Evolutionary conservation across 148 eudicot genomes (phyloP).

Genomic region (Tetragonia tetragonoides): DNA sequence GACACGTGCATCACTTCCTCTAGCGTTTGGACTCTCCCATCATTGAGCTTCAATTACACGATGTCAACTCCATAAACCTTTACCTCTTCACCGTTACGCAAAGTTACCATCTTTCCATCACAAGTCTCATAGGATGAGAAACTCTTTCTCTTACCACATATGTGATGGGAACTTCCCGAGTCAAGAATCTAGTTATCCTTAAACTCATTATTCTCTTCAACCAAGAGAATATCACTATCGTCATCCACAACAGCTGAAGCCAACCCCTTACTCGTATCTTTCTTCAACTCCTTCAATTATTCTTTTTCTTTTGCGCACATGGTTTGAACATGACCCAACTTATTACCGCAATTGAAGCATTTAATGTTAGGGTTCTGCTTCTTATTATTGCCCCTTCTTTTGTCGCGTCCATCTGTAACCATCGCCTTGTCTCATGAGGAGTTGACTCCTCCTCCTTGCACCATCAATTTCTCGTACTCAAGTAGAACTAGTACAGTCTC

Average conservation of each 20-base stretch:
- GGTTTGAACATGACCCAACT: background rate
- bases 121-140: background rate
- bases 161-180: background rate
- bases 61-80: background rate
- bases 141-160: background rate
- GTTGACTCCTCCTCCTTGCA: too few relatives aligned
- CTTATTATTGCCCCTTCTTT: background rate
- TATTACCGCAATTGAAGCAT: background rate
- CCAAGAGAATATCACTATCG: background rate
- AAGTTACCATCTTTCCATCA: background rate
- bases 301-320: background rate
- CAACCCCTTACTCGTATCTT: background rate
- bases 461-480: too few relatives aligned
- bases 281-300: background rate
- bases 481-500: too few relatives aligned
- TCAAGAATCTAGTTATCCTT: background rate
- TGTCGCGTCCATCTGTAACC: background rate
- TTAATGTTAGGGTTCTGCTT: background rate
- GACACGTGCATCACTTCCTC: slow-evolving; percentile 3
- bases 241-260: background rate
- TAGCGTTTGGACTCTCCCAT: background rate
- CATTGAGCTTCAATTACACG: background rate
- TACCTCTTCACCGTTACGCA: background rate
- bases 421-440: too few relatives aligned
- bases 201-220: background rate